Base-by-base conservation (phyloP, 306 rosid genomes). In the Ormosia semicastrata region DNA sequence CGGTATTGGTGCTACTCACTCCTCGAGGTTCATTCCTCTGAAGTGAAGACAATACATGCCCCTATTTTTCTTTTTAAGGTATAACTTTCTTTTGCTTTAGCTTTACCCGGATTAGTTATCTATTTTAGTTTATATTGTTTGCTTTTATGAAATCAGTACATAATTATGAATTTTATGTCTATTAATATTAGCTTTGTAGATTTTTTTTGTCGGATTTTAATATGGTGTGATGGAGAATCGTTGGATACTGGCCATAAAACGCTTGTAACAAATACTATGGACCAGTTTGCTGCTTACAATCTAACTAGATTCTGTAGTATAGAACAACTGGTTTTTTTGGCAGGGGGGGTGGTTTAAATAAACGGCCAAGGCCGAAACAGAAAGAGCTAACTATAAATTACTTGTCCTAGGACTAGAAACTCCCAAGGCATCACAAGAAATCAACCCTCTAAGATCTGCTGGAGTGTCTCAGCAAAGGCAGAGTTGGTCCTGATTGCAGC, bases 1-100 rank as follows among this genome's bases (percentile, higher is more conserved):
- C 2, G 89, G 89, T 65, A 76, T 86, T 47, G 81, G 87, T 75
- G 88, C 89, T 2, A 79, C 86, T 58, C 87, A 87, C 76, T 78
- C 85, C 6, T 80, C 77, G 0, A 73, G 87, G 76, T 87, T 81
- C 65, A 84, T 84, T 67, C 87, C 87, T 75, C 87, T 84, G 18
- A 84, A 84, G 66, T 84, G 82, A 80, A 59, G 56, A 8, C 52
- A 36, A 7, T 50, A 5, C 10, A 44, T 8, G 12, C 39, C 50
- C 8, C 52, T 13, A 49, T 41, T 69, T 65, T 30, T 43, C 14
- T 57, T 2, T 10, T 44, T 4, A 7, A 15, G 41, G 43, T 13
- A 3, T 43, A 40, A 60, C 52, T 56, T 67, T 33, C 32, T 3
- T 12, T 32, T 50, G 13, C 33, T 30, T 49, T 57, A 11, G 46